Evolutionary conservation across 306 rosid species (phyloP).

Genomic region (Ormosia emarginata): DNA sequence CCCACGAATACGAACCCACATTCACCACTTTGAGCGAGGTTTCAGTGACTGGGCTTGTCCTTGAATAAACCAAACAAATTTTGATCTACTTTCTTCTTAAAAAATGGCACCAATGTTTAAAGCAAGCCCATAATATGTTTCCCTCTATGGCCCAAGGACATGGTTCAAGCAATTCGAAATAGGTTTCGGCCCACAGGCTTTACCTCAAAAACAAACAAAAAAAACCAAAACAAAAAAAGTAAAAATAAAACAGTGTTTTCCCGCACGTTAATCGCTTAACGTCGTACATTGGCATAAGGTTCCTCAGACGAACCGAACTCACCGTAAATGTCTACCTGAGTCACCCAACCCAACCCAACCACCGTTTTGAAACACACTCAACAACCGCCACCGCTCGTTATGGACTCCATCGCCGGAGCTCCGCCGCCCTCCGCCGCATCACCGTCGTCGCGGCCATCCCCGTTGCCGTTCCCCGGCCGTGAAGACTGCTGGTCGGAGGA

Average conservation of each 20-base stretch:
- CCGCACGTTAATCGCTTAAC: neutral
- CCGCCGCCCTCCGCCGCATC: constrained; percentile 11
- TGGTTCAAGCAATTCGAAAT: neutral
- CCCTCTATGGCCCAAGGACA: too few relatives aligned
- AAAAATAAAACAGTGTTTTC: neutral
- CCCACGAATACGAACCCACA: too few relatives aligned
- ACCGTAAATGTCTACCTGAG: neutral
- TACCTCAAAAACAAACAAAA: too few relatives aligned
- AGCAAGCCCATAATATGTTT: too few relatives aligned
- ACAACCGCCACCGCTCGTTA: neutral
- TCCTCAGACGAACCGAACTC: neutral
- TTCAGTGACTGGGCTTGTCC: too few relatives aligned
- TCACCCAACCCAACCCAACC: neutral
- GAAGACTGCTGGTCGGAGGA: constrained; percentile 73
- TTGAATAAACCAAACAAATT: too few relatives aligned
- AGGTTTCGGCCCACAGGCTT: neutral
- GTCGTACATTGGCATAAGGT: neutral
- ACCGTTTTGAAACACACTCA: neutral
- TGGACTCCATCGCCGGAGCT: constrained; percentile 30
- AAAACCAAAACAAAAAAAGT: too few relatives aligned
- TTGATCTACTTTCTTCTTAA: too few relatives aligned
- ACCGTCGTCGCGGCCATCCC: constrained; percentile 25
- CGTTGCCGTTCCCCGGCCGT: constrained; percentile 41
- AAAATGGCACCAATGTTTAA: too few relatives aligned
- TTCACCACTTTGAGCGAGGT: too few relatives aligned